Conservation (phyloP, 345 rosid species). For the Euphorbia peplus region DNA sequence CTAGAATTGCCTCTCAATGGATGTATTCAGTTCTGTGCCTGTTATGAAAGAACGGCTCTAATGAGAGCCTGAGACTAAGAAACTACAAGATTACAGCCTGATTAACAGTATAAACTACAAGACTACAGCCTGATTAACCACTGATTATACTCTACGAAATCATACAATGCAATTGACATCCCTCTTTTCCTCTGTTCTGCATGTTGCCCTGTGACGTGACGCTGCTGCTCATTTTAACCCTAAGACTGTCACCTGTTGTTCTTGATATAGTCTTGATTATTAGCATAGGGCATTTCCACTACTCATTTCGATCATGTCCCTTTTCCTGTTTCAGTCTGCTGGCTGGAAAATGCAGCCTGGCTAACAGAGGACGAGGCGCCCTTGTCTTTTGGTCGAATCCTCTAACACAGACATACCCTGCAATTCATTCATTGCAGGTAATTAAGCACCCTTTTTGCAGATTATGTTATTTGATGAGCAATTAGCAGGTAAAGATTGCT, state of each 20-base stretch:
- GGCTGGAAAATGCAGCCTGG: constrained; percentile 67
- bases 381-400: constrained; percentile 73
- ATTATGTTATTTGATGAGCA: not conserved
- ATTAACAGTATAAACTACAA: not conserved
- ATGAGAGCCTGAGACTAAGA: constrained; percentile 11
- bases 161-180: not conserved
- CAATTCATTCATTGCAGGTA: constrained; percentile 14
- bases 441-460: not conserved
- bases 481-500: not conserved
- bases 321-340: constrained; percentile 46
- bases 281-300: too few relatives aligned
- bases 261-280: not conserved
- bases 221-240: constrained; percentile 11
- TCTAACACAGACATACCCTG: constrained; percentile 89
- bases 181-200: not conserved
- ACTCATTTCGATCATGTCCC: not conserved
- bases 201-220: not conserved
- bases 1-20: not conserved
- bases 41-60: constrained; percentile 6
- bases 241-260: constrained; percentile 1
- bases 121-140: constrained; percentile 1
- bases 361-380: constrained; percentile 84
- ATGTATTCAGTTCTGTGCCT: not conserved
- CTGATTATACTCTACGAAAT: not conserved
- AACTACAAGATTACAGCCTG: not conserved